phyloP scores from a whole-genome alignment of 2,329 filamentous ascomycete species.

The Ceratocystis cubensis region DNA sequence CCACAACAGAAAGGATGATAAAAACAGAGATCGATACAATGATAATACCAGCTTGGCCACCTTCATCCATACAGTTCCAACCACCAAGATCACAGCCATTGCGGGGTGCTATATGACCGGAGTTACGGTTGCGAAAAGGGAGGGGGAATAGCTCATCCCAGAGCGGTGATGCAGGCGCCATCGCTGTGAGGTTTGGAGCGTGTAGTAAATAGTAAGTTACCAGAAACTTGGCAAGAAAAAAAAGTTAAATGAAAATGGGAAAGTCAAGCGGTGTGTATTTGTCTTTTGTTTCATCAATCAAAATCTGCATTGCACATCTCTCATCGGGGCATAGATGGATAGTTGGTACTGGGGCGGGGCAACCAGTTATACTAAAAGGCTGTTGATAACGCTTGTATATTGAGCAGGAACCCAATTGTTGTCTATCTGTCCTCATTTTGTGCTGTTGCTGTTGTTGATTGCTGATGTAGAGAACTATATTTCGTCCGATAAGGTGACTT shows the following conservation, averaged over 20 bases:
- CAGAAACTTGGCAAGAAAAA: neutral
- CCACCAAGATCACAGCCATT: conserved; percentile 16
- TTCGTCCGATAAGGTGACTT: neutral
- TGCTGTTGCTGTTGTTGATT: neutral
- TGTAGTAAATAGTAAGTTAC: neutral
- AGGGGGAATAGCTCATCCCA: neutral
- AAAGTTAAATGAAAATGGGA: neutral
- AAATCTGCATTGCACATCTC: neutral
- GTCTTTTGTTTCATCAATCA: neutral
- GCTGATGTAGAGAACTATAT: neutral
- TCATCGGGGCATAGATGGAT: neutral
- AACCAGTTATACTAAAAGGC: neutral
- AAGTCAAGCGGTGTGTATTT: neutral
- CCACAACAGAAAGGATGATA: neutral
- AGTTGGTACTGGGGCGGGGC: neutral
- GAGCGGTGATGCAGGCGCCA: neutral
- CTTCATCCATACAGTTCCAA: conserved; percentile 14
- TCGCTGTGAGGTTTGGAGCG: neutral
- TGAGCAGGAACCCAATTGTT: neutral
- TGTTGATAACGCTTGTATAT: neutral
- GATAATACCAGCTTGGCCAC: conserved; percentile 12
- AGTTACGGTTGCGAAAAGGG: neutral
- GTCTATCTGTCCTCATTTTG: neutral
- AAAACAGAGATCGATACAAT: conserved; percentile 2
- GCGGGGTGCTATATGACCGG: neutral